A percentile compares a stretch with the other conserved stretches of the same genome.
These are phyloP conservation scores for Ceratobasidium sp. DNA, from an alignment of 1,284 basidiomycete genomes.

Conservation along the genomic window DNA sequence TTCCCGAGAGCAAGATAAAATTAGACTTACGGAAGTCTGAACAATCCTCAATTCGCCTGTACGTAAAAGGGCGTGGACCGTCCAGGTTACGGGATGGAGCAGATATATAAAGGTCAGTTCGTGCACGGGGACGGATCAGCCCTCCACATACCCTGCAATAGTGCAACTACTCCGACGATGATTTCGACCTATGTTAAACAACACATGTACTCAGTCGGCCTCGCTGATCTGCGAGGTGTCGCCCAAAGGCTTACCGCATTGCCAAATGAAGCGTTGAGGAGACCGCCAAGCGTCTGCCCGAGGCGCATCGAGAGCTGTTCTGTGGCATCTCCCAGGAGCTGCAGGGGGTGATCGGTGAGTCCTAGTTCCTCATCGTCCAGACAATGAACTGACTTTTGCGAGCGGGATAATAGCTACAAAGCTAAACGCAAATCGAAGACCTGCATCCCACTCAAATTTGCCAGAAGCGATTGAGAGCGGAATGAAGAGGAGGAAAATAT, in stretches of 20 bases:
- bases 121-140: not conserved
- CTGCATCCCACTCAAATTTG: conserved; percentile 78
- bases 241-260: conserved; percentile 62
- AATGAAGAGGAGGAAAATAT: conserved; percentile 79
- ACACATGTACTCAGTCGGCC: not conserved
- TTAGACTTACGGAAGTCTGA: conserved; percentile 76
- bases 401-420: conserved; percentile 91
- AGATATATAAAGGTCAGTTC: conserved; percentile 17
- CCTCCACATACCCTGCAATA: conserved; percentile 71
- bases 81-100: conserved; percentile 30
- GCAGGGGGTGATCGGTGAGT: conserved; percentile 35
- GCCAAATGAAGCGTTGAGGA: conserved; percentile 87
- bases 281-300: conserved; percentile 84
- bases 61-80: conserved; percentile 26
- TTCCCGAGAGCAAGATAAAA: conserved; percentile 20
- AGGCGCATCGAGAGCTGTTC: conserved; percentile 84
- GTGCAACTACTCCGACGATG: conserved; percentile 87
- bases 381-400: conserved; percentile 66
- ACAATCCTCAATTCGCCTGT: conserved; percentile 84
- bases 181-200: conserved; percentile 66
- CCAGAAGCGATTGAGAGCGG: conserved; percentile 76
- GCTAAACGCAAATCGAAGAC: conserved; percentile 81
- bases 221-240: no score
- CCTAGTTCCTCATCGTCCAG: conserved; percentile 36
- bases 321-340: conserved; percentile 86